These are phyloP conservation scores for Kodamaea jinghongensis DNA, from an alignment of 805 yeast species.

Conservation along the genomic window DNA sequence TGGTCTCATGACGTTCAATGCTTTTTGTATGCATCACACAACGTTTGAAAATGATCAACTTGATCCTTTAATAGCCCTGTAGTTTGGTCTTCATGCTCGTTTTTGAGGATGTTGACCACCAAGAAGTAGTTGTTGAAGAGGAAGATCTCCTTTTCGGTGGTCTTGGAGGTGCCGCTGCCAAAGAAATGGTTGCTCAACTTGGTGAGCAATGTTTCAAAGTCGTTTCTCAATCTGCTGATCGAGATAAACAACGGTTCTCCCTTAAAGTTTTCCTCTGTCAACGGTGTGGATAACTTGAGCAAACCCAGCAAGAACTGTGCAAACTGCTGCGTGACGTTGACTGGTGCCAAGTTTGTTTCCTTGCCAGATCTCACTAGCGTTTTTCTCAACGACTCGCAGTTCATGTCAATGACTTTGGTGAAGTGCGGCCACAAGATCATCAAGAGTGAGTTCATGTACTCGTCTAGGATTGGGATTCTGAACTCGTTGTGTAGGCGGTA, in stretches of 20 bases:
- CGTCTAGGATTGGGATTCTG: conserved; percentile 67
- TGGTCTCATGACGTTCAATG: conserved; percentile 6
- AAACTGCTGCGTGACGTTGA: conserved; percentile 73
- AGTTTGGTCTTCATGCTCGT: conserved; percentile 28
- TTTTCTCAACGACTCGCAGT: conserved; percentile 68
- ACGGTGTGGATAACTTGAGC: conserved; percentile 46
- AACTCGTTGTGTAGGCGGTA: conserved; percentile 62
- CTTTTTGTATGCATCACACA: conserved; percentile 39
- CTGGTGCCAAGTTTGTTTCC: conserved; percentile 38
- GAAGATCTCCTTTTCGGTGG: conserved; percentile 61
- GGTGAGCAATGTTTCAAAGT: conserved; percentile 75
- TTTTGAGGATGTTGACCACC: conserved; percentile 53
- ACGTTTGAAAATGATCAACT: conserved; percentile 34
- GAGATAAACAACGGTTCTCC: conserved; percentile 75
- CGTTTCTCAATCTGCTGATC: conserved; percentile 67
- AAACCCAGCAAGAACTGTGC: conserved; percentile 71
- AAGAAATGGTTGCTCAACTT: conserved; percentile 53
- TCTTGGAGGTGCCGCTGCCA: conserved; percentile 30
- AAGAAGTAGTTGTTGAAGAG: conserved; percentile 70
- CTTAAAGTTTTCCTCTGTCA: conserved; percentile 24
- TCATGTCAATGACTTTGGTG: conserved; percentile 70
- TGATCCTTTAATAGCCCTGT: conserved; percentile 34
- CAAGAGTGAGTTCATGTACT: conserved; percentile 62
- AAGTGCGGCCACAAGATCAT: conserved; percentile 84
- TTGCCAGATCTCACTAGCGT: conserved; percentile 34